Evolutionary conservation across 2,329 filamentous ascomycete species (phyloP), one percentile per base, ranked within the genome.

Genomic region (Capronia americana): DNA sequence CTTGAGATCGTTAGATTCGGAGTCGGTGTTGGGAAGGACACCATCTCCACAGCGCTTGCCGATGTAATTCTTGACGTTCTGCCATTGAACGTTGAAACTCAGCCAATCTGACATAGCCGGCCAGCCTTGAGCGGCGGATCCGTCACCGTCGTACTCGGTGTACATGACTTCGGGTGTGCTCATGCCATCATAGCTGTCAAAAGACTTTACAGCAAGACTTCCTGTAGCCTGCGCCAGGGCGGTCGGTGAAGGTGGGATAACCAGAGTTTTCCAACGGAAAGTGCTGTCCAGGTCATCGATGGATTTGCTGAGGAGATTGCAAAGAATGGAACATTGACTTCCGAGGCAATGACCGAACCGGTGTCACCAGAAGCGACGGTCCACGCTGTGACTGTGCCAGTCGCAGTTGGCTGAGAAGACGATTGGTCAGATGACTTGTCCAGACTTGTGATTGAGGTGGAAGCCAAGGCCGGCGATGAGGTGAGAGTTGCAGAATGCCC

Each of bases 161-260:
- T 79, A 78, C 0, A 17, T 30, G 64, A 76, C 74, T 65, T 70
- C 30, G 30, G 57, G 59, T 8, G n/a, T 38, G 23, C 41, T 26
- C n/a, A 7, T 38, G 24, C 67, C 64, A 8, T 48, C 51, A 20
- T n/a, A 23, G 5, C 26, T 28, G 51, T 69, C 34, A 24, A 69
- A 5, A 24, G 48, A 44, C 14, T 38, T 48, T 3, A 57, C 48
- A 20, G 67, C 67, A 10, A 66, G 53, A 20, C 23, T 17, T 3
- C 57, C 63, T 14, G 34, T 55, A 2, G 64, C 60, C 24, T 61
- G 38, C 1, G 53, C 17, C 12, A 63, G 38, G 28, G 26, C 58
- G 3, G 46, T 38, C 7, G 64, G 59, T 20, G 54, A 32, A 23
- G 54, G 55, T 24, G 59, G 64, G 20, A 63, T 63, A 20, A 4